Base-by-base conservation (phyloP, 768 basidiomycete genomes). In the Mycena filopes region DNA sequence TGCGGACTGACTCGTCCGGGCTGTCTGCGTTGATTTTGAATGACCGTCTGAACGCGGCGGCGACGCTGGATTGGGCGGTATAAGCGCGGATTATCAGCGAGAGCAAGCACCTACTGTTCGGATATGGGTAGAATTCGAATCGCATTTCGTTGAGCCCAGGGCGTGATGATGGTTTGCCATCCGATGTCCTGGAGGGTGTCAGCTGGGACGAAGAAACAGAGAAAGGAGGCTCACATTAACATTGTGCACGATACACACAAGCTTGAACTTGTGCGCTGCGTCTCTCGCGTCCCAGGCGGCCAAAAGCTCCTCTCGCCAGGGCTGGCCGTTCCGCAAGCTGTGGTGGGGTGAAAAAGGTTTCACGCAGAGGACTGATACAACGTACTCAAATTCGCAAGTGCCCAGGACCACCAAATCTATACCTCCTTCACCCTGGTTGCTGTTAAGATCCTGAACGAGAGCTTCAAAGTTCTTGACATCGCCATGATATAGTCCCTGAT, bases 341-440 rank as follows among this genome's bases (percentile, higher is more conserved):
- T 23, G 23, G 2, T 33, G 18, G 21, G 31, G 33, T 50, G 26
- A 12, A 31, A n/a, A 40, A 31, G 1, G 13, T 25, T 43, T 38
- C 10, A 3, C 6, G 1, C 21, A 31, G 15, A 42, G 15, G 41
- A 49, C 31, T 26, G 16, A 53, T 43, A 38, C 6, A 26, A 68
- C 79, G 63, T 54, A 82, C 81, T 83, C 81, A 23, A 79, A 56
- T 66, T 83, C 82, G 68, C 82, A 83, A n/a, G 81, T 82, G n/a
- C 81, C 81, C 2, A 82, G 70, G 9, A 82, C 68, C 21, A 83
- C 68, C 54, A 81, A 26, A 63, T 81, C 81, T n/a, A 80, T 73
- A n/a, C 70, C 72, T 36, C 67, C 67, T 25, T 70, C 67, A 3
- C 63, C 72, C 36, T 50, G 65, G 26, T 71, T 63, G 33, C 50